A percentile compares a stretch with the other conserved stretches of the same genome.
Evolutionary conservation across 2,329 filamentous ascomycete species (phyloP).

Genomic region (Aspergillus sp.): DNA sequence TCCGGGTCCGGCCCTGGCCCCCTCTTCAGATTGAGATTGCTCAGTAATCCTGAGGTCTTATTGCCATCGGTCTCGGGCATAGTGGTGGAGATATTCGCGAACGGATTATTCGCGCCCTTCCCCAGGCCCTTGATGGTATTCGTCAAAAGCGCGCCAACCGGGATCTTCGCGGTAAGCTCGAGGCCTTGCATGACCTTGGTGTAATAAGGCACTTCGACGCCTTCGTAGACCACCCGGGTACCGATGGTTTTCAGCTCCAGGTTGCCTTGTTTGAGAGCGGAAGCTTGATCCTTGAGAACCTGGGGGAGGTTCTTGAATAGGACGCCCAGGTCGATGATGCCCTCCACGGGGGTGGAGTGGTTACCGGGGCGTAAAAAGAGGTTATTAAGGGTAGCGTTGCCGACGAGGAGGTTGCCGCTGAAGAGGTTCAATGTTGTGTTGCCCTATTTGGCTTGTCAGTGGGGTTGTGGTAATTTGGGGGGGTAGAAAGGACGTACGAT

Average conservation of each 20-base stretch:
- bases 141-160: slow-evolving; percentile 17
- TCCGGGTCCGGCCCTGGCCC: too few species aligned
- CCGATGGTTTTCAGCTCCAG: slow-evolving; percentile 21
- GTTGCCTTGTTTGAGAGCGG: slow-evolving; percentile 19
- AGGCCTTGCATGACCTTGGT: slow-evolving; percentile 25
- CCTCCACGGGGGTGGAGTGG: slow-evolving; percentile 44
- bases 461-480: neutral
- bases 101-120: slow-evolving; percentile 9
- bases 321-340: slow-evolving; percentile 39
- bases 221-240: slow-evolving; percentile 22
- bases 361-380: slow-evolving; percentile 47
- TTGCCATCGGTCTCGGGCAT: too few species aligned
- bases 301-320: slow-evolving; percentile 21
- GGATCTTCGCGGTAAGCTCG: slow-evolving; percentile 21
- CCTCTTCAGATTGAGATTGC: too few species aligned
- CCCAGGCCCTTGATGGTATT: slow-evolving; percentile 22
- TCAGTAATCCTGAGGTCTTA: too few species aligned
- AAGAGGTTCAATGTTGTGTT: slow-evolving; percentile 47
- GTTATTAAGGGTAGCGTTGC: slow-evolving; percentile 42
- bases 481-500: slow-evolving; percentile 25
- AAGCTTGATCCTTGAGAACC: slow-evolving; percentile 18
- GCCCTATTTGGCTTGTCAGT: slow-evolving; percentile 25
- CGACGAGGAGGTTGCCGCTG: slow-evolving; percentile 41
- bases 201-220: slow-evolving; percentile 27
- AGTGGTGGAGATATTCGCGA: neutral